Conservation (phyloP, 352 stramenopile genomes). For the Globisporangium parvum region DNA sequence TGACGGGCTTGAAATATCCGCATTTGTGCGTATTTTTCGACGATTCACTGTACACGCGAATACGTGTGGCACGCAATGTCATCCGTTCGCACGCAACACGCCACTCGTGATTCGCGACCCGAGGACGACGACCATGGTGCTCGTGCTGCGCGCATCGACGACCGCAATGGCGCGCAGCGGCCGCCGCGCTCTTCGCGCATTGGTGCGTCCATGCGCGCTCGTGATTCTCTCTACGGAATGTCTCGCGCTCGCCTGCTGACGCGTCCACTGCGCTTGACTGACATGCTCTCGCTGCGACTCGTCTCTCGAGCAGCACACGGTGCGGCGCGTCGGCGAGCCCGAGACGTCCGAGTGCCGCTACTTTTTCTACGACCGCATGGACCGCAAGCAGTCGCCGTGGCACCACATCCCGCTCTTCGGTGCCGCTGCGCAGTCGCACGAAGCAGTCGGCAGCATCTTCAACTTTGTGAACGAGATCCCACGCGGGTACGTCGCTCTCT, state of each 20-base stretch:
- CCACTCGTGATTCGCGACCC: too few relatives aligned
- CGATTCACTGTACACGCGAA: too few relatives aligned
- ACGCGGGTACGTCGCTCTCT: constrained; percentile 29
- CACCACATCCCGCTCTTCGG: constrained; percentile 90
- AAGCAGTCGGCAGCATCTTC: constrained; percentile 52
- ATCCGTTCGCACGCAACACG: too few relatives aligned
- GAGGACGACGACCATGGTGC: too few relatives aligned
- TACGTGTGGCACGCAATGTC: too few relatives aligned
- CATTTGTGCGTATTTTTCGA: too few relatives aligned
- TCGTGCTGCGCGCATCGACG: too few relatives aligned
- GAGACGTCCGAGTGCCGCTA: constrained; percentile 77
- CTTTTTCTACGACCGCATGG: constrained; percentile 72
- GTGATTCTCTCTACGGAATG: neutral
- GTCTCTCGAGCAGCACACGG: constrained; percentile 64
- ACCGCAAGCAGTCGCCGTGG: constrained; percentile 87
- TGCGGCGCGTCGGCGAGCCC: constrained; percentile 44
- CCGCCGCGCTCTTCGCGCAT: neutral
- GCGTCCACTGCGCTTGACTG: too few relatives aligned
- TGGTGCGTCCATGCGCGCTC: neutral
- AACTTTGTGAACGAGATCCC: constrained; percentile 95
- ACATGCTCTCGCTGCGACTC: too few relatives aligned
- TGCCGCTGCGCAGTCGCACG: constrained; percentile 17
- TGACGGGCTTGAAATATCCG: too few relatives aligned
- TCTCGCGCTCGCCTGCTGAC: too few relatives aligned
- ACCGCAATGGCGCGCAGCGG: too few relatives aligned